Percentiles rank a stretch among this genome's conserved stretches.
These are phyloP conservation scores for Sporothrix luriei DNA, from an alignment of 2,329 filamentous ascomycete species.

Conservation along the genomic window DNA sequence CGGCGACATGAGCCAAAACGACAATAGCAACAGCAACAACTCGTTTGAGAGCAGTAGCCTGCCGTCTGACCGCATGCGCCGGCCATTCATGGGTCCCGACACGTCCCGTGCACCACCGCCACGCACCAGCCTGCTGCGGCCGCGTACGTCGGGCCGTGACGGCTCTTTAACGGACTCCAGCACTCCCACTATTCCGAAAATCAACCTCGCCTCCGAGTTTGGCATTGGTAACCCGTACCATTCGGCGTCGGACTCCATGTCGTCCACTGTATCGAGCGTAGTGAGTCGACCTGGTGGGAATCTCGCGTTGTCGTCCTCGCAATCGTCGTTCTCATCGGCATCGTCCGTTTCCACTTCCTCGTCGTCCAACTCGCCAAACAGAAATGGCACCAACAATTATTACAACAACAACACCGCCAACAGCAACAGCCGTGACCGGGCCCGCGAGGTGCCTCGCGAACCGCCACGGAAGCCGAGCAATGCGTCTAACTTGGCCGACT, in stretches of 20 bases:
- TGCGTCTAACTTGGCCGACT: constrained; percentile 50
- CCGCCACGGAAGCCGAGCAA: constrained; percentile 36
- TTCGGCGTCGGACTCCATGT: constrained; percentile 63
- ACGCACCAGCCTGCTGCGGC: constrained; percentile 52
- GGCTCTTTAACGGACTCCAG: constrained; percentile 27
- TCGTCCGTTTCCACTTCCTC: constrained; percentile 35
- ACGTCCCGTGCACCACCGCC: constrained; percentile 58
- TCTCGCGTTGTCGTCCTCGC: constrained; percentile 63
- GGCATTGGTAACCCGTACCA: constrained; percentile 66
- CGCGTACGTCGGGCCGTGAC: constrained; percentile 46
- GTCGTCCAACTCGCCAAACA: constrained; percentile 22
- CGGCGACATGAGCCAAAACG: background rate
- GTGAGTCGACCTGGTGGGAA: constrained; percentile 56
- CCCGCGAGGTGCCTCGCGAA: background rate
- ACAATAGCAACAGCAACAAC: background rate
- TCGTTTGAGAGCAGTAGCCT: constrained; percentile 10
- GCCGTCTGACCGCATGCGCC: constrained; percentile 31
- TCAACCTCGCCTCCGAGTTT: constrained; percentile 63
- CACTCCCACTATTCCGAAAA: constrained; percentile 42
- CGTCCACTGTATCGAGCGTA: constrained; percentile 62
- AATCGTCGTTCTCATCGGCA: constrained; percentile 52
- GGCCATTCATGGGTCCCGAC: constrained; percentile 53
- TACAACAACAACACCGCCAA: background rate
- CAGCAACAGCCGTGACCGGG: background rate
- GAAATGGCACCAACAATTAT: background rate